Evolutionary conservation across 1,139 yeast genomes (phyloP), one percentile per base, ranked within the genome.

Genomic region (Magnusiomyces clavatus): DNA sequence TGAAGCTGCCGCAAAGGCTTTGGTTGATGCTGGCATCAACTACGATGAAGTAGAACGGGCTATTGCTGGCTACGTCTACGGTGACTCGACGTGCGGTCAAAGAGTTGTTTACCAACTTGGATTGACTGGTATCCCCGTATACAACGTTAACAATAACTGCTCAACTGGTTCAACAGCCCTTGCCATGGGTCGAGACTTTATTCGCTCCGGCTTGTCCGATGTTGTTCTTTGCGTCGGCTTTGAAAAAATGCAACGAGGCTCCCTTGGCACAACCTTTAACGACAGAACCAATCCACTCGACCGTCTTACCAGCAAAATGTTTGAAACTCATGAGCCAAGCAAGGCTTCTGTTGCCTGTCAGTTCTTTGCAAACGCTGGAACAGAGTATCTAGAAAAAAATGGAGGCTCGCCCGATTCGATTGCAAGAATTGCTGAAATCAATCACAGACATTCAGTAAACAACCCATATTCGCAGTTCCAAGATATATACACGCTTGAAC

Each of bases 401-500:
- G 41, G 50, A 12, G 61, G 61, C 5, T 50, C 50, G 17, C 54
- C 56, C 45, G 62, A 59, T 20, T 54, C 58, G 41, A 54, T 63
- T 55, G 62, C 65, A n/a, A 54, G 57, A 49, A 64, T 64, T 51
- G 67, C 66, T n/a, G 56, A 61, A 49, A 47, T 56, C 42, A 64
- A 64, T 52, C 66, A 63, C 51, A 50, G 54, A 24, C 67, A 64
- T 53, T 64, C 67, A 6, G 64, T 57, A 42, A 62, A 62, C 42
- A 64, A 64, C 53, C 67, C 67, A 4, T 64, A 64, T 59, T 56
- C 64, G n/a, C 67, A 64, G 57, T 64, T 64, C 56, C 57, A 58
- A 24, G 56, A 58, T 11, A 61, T 56, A 24, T 63, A 61, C 56
- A 61, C 65, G 19, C 51, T 62, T 44, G 67, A 64, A 12, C 61